phyloP scores from a whole-genome alignment of 2,329 filamentous ascomycete genomes.

The Cladobotryum mycophilum region DNA sequence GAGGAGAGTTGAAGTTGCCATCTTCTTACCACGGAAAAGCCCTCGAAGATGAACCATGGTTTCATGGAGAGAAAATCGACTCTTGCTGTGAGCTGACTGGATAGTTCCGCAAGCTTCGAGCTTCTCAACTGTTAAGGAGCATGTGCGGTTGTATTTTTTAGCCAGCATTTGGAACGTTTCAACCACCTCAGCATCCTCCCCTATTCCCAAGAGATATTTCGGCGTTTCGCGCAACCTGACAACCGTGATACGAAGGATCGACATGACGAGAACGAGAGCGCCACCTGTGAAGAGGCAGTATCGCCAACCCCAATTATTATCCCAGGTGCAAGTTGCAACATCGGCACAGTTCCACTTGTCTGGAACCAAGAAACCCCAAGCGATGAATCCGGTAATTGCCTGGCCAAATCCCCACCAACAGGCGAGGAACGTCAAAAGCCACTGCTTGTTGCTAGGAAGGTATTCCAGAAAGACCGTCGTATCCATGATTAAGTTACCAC shows the following conservation, averaged over 20 bases:
- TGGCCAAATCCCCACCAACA: conserved; percentile 49
- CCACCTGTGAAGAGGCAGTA: conserved; percentile 42
- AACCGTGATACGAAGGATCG: conserved; percentile 38
- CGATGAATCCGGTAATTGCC: conserved; percentile 38
- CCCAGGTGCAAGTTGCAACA: conserved; percentile 38
- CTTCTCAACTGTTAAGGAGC: conserved; percentile 37
- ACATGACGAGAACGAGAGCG: conserved; percentile 38
- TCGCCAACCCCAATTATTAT: conserved; percentile 44
- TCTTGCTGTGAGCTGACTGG: conserved; percentile 28
- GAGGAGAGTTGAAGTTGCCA: conserved; percentile 55
- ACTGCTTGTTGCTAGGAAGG: conserved; percentile 41
- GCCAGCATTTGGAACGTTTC: conserved; percentile 42
- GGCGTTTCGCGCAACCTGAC: conserved; percentile 43
- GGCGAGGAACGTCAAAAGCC: conserved; percentile 40
- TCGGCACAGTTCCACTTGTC: conserved; percentile 35
- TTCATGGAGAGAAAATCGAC: conserved; percentile 25
- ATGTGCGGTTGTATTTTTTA: conserved; percentile 37
- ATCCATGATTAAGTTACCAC: conserved; percentile 46
- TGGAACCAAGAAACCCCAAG: conserved; percentile 45
- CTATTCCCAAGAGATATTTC: conserved; percentile 41
- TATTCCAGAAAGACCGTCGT: conserved; percentile 48
- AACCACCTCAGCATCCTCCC: conserved; percentile 43
- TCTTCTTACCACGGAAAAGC: conserved; percentile 55
- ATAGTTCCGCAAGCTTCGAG: conserved; percentile 41
- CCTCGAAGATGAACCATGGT: conserved; percentile 52